Conservation (phyloP, 345 rosid species). For the Murraya paniculata region DNA sequence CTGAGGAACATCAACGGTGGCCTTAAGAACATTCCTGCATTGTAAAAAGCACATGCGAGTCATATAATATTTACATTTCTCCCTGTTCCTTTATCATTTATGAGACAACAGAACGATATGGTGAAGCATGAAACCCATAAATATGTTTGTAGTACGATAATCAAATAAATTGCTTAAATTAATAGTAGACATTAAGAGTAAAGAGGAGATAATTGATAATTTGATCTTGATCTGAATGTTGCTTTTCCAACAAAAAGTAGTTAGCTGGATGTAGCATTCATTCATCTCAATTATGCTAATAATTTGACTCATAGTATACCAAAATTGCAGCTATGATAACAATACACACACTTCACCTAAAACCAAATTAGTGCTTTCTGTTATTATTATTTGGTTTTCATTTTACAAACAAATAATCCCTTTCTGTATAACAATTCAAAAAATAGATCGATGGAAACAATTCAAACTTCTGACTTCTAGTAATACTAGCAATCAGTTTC, state of each 20-base stretch:
- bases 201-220: background rate
- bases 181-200: background rate
- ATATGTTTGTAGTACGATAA: background rate
- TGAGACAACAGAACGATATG: background rate
- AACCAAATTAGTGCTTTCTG: conserved; percentile 3
- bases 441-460: background rate
- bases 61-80: background rate
- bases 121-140: background rate
- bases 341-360: conserved; percentile 11
- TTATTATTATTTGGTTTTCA: conserved; percentile 1
- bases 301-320: background rate
- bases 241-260: background rate
- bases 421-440: background rate
- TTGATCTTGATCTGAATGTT: background rate
- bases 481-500: background rate
- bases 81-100: background rate
- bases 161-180: background rate
- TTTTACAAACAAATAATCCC: background rate
- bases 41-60: background rate
- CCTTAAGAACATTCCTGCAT: conserved; percentile 78
- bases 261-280: background rate
- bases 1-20: conserved; percentile 69
- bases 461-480: background rate
- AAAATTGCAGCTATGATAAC: conserved; percentile 8
- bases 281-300: conserved; percentile 12